Base-by-base conservation (phyloP, 257 asterid genomes). In the Gentiana straminea region DNA sequence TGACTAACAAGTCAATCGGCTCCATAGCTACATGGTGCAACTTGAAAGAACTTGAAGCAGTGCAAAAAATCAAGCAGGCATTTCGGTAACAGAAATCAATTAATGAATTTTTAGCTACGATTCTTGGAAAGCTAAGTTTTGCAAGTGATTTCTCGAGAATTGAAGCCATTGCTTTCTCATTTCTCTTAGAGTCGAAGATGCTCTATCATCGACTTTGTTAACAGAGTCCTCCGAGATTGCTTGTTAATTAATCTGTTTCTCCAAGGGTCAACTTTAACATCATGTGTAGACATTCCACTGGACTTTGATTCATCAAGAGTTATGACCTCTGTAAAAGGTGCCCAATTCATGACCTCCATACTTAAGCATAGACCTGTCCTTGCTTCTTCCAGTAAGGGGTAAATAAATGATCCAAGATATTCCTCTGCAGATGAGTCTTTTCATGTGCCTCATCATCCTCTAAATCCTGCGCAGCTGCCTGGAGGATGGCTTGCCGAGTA, bases 371-470 rank as follows among this genome's bases (percentile, higher is more conserved):
- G 65, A 36, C 57, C 65, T 0, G 80, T 73, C 4, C 86, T 78
- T 1, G 82, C 75, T 67, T 84, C 94, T 74, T 84, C 94, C 65
- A 79, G 39, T 44, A 84, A 63, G 1, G 91, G 84, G 58, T 2
- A 71, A 13, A 41, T 41, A 36, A 54, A 84, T 3, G 87, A 81
- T 37, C 68, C 66, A 15, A 77, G 64, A 58, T 81, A 84, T 12
- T 64, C 47, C 13, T 62, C 78, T 39, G 62, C 79, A 4, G 64
- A 43, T 49, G 24, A 24, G 24, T 24, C 24, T 24, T 24, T 24
- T 24, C 24, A 24, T 24, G 24, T 24, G 24, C 24, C 24, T 50
- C 63, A 59, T 79, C 81, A 5, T 69, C 49, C 9, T 56, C 51
- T 0, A 24, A 24, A 24, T 24, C 24, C 24, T 24, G 24, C 24